Evolutionary conservation across 2,329 filamentous ascomycete genomes (phyloP).

Genomic region (Alternaria sp.): DNA sequence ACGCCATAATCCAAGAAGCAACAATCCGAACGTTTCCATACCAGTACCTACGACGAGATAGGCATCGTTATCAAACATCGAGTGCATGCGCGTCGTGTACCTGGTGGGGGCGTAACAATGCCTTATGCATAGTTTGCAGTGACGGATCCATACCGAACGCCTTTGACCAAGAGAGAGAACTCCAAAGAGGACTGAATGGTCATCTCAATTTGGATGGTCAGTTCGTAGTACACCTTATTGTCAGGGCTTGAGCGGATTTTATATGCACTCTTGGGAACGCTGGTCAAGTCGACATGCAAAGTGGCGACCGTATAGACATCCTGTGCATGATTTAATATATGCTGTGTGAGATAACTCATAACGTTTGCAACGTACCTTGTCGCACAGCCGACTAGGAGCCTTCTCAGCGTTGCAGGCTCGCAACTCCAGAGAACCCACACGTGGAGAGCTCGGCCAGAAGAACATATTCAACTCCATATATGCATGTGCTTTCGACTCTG

Average conservation of each 20-base stretch:
- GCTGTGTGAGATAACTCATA: background rate
- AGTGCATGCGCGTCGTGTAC: background rate
- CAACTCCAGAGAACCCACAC: too few species aligned
- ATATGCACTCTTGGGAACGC: constrained; percentile 17
- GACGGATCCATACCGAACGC: constrained; percentile 25
- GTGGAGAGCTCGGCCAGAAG: constrained; percentile 10
- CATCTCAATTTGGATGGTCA: constrained; percentile 19
- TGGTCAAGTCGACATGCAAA: constrained; percentile 20
- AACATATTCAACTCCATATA: fast-evolving
- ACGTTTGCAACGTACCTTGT: background rate
- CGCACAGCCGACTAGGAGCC: background rate
- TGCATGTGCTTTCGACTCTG: constrained; percentile 15
- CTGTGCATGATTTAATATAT: constrained; percentile 15
- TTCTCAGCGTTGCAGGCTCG: too few species aligned
- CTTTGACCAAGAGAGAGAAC: constrained; percentile 20
- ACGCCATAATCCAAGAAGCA: background rate
- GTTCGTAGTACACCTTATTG: background rate
- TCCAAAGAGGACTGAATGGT: constrained; percentile 31
- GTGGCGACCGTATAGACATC: constrained; percentile 17
- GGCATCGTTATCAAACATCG: background rate
- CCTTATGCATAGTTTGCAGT: constrained; percentile 21
- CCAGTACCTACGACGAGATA: background rate
- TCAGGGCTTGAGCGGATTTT: background rate
- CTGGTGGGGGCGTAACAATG: background rate
- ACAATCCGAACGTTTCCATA: background rate